A percentile compares a stretch with the other conserved stretches of the same genome.
Conservation (phyloP, 1,139 yeast species). For the Candida sojae region DNA sequence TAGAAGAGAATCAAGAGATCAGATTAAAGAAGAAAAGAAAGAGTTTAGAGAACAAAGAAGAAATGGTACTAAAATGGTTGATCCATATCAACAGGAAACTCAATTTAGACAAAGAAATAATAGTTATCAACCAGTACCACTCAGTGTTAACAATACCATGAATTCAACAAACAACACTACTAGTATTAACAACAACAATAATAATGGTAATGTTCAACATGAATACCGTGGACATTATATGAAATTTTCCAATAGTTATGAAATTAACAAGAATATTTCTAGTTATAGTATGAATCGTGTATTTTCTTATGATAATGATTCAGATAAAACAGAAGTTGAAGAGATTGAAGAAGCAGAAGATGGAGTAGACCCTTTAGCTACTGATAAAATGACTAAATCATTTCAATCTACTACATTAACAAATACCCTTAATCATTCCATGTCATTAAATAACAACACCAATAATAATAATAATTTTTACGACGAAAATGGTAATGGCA, state of each 20-base stretch:
- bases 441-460: background rate
- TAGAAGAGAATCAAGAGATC: slow-evolving; percentile 13
- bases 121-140: background rate
- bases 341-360: slow-evolving; percentile 2
- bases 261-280: background rate
- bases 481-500: background rate
- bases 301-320: slow-evolving; percentile 1
- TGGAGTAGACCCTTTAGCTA: background rate
- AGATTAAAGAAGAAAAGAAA: slow-evolving; percentile 14
- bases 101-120: background rate
- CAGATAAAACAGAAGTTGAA: slow-evolving; percentile 3
- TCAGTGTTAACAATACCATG: background rate
- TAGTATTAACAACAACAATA: background rate
- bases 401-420: slow-evolving; percentile 6
- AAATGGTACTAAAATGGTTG: background rate
- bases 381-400: slow-evolving; percentile 2
- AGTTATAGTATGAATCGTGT: background rate
- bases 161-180: background rate
- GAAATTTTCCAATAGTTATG: slow-evolving; percentile 2
- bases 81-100: slow-evolving; percentile 1
- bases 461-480: background rate
- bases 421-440: slow-evolving; percentile 2
- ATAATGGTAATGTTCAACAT: background rate
- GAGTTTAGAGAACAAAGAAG: slow-evolving; percentile 11
- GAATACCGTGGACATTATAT: slow-evolving; percentile 1